These are phyloP conservation scores for Penstemon barbatus DNA, from an alignment of 257 asterid species.

Conservation along the genomic window DNA sequence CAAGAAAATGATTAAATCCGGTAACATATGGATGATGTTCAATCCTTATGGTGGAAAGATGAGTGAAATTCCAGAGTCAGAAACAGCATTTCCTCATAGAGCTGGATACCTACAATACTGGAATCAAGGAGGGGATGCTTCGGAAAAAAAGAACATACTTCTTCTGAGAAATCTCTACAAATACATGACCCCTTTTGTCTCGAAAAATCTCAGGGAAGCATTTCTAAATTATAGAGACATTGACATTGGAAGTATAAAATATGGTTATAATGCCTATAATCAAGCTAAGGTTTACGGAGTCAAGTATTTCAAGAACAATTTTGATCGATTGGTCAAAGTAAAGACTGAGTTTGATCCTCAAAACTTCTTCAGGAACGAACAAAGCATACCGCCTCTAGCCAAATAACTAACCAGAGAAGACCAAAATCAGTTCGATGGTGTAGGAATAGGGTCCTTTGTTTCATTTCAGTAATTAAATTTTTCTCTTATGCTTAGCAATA, in stretches of 20 bases:
- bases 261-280: no score
- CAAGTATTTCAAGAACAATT: no score
- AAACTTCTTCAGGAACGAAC: no score
- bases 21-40: slow-evolving; percentile 12
- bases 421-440: no score
- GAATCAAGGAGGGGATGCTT: slow-evolving; percentile 21
- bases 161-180: slow-evolving; percentile 9
- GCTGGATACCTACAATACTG: slow-evolving; percentile 31
- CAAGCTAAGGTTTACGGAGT: no score
- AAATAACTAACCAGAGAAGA: no score
- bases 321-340: no score
- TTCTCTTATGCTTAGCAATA: neutral
- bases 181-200: slow-evolving; percentile 34
- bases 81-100: slow-evolving; percentile 38
- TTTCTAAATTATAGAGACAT: neutral
- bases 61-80: slow-evolving; percentile 33
- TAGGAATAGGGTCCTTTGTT: no score
- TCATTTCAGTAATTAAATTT: no score
- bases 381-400: no score
- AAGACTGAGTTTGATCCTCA: no score
- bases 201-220: slow-evolving; percentile 32
- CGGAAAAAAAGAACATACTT: neutral
- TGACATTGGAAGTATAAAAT: no score
- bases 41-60: slow-evolving; percentile 45
- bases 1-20: neutral